A percentile compares a stretch with the other conserved stretches of the same genome.
Evolutionary conservation across 1,139 yeast genomes (phyloP).

Genomic region (Waltiozyma sp.): DNA sequence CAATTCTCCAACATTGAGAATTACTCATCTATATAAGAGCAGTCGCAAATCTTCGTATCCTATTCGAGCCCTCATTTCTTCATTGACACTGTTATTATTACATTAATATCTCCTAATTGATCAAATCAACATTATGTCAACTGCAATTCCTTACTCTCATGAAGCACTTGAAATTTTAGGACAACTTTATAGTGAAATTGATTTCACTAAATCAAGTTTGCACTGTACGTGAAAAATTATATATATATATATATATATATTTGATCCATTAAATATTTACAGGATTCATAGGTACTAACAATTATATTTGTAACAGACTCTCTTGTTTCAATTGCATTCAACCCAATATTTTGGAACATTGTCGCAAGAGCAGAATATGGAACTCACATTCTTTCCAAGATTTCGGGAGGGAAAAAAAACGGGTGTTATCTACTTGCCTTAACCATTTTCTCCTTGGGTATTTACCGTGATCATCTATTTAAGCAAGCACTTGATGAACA

Average conservation of each 20-base stretch:
- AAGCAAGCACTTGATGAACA: slow-evolving; percentile 56
- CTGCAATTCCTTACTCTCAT: not conserved
- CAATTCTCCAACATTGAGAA: not conserved
- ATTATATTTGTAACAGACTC: slow-evolving; percentile 23
- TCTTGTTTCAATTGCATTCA: slow-evolving; percentile 61
- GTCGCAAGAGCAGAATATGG: slow-evolving; percentile 82
- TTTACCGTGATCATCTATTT: slow-evolving; percentile 69
- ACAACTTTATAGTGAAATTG: slow-evolving; percentile 14
- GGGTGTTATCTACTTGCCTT: slow-evolving; percentile 83
- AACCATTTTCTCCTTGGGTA: slow-evolving; percentile 75
- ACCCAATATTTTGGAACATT: slow-evolving; percentile 91
- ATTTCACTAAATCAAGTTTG: slow-evolving; percentile 3
- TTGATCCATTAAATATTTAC: no score
- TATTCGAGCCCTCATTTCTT: no score
- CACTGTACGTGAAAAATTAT: not conserved
- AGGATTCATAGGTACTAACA: no score
- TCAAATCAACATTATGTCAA: not conserved
- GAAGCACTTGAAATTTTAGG: slow-evolving; percentile 10
- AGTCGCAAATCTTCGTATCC: not conserved
- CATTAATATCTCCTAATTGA: no score
- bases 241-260: slow-evolving; percentile 1
- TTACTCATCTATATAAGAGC: not conserved
- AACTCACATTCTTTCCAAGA: slow-evolving; percentile 60
- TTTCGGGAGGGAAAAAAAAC: slow-evolving; percentile 51
- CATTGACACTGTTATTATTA: not conserved